Evolutionary conservation across 2,329 filamentous ascomycete genomes (phyloP), one percentile per base, ranked within the genome.

Genomic region (Talaromyces albobiverticillius): DNA sequence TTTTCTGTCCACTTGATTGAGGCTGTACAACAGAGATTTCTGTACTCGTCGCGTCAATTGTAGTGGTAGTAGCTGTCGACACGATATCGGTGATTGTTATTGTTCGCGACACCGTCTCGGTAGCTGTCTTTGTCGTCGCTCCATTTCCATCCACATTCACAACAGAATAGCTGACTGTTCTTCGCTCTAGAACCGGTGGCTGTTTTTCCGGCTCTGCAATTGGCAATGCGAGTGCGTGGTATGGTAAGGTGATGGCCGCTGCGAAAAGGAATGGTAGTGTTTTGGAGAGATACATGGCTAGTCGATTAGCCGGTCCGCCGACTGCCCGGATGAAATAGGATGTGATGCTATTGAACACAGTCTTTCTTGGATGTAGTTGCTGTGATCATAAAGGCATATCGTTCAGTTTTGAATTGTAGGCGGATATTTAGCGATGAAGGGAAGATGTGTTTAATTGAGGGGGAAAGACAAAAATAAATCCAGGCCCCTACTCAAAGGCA

Each of bases 11-110:
- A 7, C 22, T 40, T n/a, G 53, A 43, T 16, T 50, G 16, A 10
- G 53, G 53, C 23, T 51, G 48, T 4, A 55, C 48, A 51, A 55
- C 29, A n/a, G 53, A 55, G 41, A 55, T 47, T 5, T 42, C 34
- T n/a, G 53, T 55, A n/a, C 51, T 53, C 7, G 53, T 55, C 20
- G 23, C 36, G 34, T 48, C 53, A 14, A 55, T 11, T 23, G 48
- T 51, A 18, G 53, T 41, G 26, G 43, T 55, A 22, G 53, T 55
- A 26, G 53, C 42, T 20, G 42, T 55, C 5, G 53, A 50, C 11
- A 55, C 53, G 14, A 55, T 7, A 10, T 55, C 53, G 25, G 50
- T 56, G n/a, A 26, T 42, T 8, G 50, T 56, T 25, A 42, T 53
- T 10, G 54, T 56, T 25, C 49, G 16, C 22, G 46, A 23, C 16